Base-by-base conservation (phyloP, 139 green algal genomes). In the Chlamydomonas applanata region DNA sequence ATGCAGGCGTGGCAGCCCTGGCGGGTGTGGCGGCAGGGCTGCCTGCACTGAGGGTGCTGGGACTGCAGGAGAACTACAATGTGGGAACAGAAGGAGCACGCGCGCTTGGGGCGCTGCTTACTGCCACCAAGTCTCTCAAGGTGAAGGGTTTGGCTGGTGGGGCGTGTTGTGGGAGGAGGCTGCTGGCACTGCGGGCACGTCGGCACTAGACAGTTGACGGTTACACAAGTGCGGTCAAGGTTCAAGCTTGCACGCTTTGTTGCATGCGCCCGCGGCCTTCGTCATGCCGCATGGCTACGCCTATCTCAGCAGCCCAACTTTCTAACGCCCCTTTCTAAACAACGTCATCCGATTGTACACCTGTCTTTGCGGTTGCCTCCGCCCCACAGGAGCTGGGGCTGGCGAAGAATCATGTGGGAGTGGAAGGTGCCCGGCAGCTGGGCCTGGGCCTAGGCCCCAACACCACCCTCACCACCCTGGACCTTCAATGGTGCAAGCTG, bases 401-500 rank as follows among this genome's bases (percentile, higher is more conserved):
- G 61, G 67, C 52, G 32, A 69, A 56, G 19, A 78, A 74, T 40
- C 56, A 76, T 69, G 22, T 78, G 4, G 80, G 80, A 3, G 25
- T 65, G 33, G 76, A 83, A 32, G 80, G 80, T 16, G 80, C 69
- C 3, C 30, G 76, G 45, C 76, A 80, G 61, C 36, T 86, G 30
- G 69, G 72, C 0, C 71, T 52, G 32, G 76, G 69, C 4, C 62
- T 81, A 25, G 52, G 46, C 14, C 22, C 59, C 25, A 68, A 44
- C 67, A 57, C 56, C 19, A 34, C 34, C n/a, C 74, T 79, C 14
- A 57, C 25, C 49, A 25, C 30, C 16, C 74, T 74, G 14, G 63
- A 72, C 30, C 62, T 78, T 45, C 19, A 72, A 69, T 74, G 61
- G 25, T 86, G 81, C 73, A 86, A 86, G 77, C 70, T 86, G 73